phyloP scores from a whole-genome alignment of 768 basidiomycete genomes.

The Podaxis sp. region DNA sequence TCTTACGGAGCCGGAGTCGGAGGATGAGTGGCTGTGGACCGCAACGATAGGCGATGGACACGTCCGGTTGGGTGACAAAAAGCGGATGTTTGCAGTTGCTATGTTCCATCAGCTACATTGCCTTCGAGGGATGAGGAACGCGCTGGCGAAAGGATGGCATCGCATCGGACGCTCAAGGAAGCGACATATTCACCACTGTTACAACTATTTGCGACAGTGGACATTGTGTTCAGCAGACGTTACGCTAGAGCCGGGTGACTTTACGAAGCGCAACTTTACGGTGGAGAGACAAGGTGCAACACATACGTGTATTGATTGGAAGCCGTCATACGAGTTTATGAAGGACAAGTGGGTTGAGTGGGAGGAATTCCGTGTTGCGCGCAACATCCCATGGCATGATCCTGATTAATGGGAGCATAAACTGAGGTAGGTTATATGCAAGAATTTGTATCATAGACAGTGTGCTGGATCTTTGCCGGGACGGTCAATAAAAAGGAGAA shows the following conservation, averaged over 20 bases:
- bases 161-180: constrained; percentile 19
- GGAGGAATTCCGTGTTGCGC: constrained; percentile 24
- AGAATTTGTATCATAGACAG: neutral
- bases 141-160: constrained; percentile 25
- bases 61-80: constrained; percentile 25
- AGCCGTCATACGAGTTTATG: constrained; percentile 30
- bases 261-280: constrained; percentile 32
- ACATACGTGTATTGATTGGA: constrained; percentile 43
- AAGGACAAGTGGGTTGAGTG: constrained; percentile 34
- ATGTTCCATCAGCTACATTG: constrained; percentile 53
- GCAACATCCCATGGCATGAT: constrained; percentile 25
- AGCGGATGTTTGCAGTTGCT: constrained; percentile 31
- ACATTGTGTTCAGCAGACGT: constrained; percentile 45
- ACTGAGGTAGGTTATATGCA: neutral
- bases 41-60: constrained; percentile 26
- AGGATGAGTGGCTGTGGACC: constrained; percentile 30
- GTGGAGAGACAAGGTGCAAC: constrained; percentile 33
- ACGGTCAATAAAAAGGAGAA: neutral
- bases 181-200: constrained; percentile 39
- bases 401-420: constrained; percentile 14
- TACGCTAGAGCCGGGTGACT: constrained; percentile 46
- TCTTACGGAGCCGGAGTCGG: constrained; percentile 24
- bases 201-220: constrained; percentile 47
- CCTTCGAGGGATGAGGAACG: constrained; percentile 29
- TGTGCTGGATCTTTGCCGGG: neutral